Conservation (phyloP, 345 rosid species). For the Raphanus raphanistrum region DNA sequence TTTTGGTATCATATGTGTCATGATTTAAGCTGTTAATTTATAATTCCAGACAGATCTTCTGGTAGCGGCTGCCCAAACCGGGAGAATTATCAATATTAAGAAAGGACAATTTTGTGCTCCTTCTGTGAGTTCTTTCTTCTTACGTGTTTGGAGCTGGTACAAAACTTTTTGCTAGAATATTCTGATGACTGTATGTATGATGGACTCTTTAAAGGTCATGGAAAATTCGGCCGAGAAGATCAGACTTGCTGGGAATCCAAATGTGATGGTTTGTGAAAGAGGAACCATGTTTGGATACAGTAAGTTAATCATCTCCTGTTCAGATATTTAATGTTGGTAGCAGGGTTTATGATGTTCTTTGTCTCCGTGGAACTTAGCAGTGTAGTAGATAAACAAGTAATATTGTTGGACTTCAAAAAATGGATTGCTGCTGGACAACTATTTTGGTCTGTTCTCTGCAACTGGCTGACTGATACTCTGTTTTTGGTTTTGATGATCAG, state of each 20-base stretch:
- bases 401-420: too few relatives aligned
- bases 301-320: slow-evolving; percentile 49
- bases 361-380: too few relatives aligned
- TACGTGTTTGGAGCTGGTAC: slow-evolving; percentile 19
- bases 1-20: background rate
- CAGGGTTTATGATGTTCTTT: too few relatives aligned
- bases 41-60: slow-evolving; percentile 87
- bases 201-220: slow-evolving; percentile 65
- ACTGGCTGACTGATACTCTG: slow-evolving; percentile 22
- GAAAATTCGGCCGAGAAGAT: slow-evolving; percentile 84
- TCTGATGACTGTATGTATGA: slow-evolving; percentile 26
- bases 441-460: background rate
- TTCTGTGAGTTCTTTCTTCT: slow-evolving; percentile 55
- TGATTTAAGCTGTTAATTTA: slow-evolving; percentile 21
- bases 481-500: slow-evolving; percentile 45
- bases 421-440: too few relatives aligned
- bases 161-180: background rate
- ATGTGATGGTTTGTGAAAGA: slow-evolving; percentile 97
- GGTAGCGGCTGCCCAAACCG: slow-evolving; percentile 93
- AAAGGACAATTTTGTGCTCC: slow-evolving; percentile 98
- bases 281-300: slow-evolving; percentile 99
- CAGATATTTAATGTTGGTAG: too few relatives aligned
- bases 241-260: slow-evolving; percentile 87
- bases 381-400: too few relatives aligned
- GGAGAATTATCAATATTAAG: slow-evolving; percentile 87